These are phyloP conservation scores for Rosa multiflora DNA, from an alignment of 306 rosid species.

Conservation along the genomic window DNA sequence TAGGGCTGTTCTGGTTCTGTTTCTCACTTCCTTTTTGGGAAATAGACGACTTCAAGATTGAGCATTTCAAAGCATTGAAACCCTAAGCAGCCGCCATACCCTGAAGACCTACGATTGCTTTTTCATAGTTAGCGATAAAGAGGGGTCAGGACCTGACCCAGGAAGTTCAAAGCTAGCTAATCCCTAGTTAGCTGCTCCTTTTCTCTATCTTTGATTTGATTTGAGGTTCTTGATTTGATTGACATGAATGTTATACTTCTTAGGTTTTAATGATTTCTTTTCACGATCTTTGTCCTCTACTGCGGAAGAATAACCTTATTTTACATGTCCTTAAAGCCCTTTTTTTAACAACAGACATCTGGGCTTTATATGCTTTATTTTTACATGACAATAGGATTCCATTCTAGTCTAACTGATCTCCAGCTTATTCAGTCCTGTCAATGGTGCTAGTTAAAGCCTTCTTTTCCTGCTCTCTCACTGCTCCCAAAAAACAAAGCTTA, in stretches of 20 bases:
- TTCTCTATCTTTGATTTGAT: neutral
- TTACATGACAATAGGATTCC: slow-evolving; percentile 20
- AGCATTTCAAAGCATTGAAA: slow-evolving; percentile 44
- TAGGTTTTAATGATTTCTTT: slow-evolving; percentile 47
- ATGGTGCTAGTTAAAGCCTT: slow-evolving; percentile 21
- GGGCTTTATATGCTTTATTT: slow-evolving; percentile 48
- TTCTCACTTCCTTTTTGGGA: slow-evolving; percentile 20
- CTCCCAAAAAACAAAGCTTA: neutral
- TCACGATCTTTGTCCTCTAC: slow-evolving; percentile 43
- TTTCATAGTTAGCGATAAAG: neutral
- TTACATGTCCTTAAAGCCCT: slow-evolving; percentile 30
- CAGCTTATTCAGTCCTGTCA: slow-evolving; percentile 45
- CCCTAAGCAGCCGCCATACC: slow-evolving; percentile 86
- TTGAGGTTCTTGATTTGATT: slow-evolving; percentile 25
- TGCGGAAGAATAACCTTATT: slow-evolving; percentile 21
- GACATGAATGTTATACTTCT: slow-evolving; percentile 22
- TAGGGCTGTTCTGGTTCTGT: slow-evolving; percentile 32
- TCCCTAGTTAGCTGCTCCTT: slow-evolving; percentile 10
- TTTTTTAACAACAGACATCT: slow-evolving; percentile 35
- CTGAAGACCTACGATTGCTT: slow-evolving; percentile 20
- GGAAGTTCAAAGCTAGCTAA: slow-evolving; percentile 23
- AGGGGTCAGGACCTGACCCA: slow-evolving; percentile 26
- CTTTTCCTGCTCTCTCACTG: slow-evolving; percentile 23
- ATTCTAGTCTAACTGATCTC: slow-evolving; percentile 20
- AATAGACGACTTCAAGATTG: slow-evolving; percentile 37